These are phyloP conservation scores for Zygosaccharomyces rouxii DNA, from an alignment of 805 yeast species.

Conservation along the genomic window DNA sequence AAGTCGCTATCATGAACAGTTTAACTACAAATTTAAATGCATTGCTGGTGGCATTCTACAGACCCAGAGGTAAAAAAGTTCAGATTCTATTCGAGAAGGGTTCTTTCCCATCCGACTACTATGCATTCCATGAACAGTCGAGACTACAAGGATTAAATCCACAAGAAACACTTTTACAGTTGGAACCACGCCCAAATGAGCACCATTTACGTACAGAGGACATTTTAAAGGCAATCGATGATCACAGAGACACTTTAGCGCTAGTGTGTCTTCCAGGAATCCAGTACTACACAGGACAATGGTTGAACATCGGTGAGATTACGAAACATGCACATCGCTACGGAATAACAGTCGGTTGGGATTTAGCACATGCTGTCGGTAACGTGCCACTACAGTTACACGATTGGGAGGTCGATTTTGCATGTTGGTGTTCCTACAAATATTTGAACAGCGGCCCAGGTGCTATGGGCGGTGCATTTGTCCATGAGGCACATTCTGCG, in stretches of 20 bases:
- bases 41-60: slow-evolving; percentile 66
- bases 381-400: slow-evolving; percentile 74
- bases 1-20: slow-evolving; percentile 85
- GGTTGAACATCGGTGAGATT: slow-evolving; percentile 68
- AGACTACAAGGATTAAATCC: slow-evolving; percentile 52
- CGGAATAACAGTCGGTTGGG: slow-evolving; percentile 79
- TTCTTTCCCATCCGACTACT: slow-evolving; percentile 90
- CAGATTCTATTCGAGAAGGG: slow-evolving; percentile 80
- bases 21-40: slow-evolving; percentile 79
- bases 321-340: slow-evolving; percentile 54
- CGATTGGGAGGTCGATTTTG: slow-evolving; percentile 90
- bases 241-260: slow-evolving; percentile 58
- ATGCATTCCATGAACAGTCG: slow-evolving; percentile 74
- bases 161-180: slow-evolving; percentile 56
- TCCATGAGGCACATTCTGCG: slow-evolving; percentile 49
- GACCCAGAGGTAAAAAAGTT: slow-evolving; percentile 49
- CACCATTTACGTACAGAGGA: slow-evolving; percentile 57
- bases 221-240: slow-evolving; percentile 53
- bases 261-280: slow-evolving; percentile 80
- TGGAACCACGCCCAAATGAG: slow-evolving; percentile 57
- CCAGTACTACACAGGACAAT: slow-evolving; percentile 90
- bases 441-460: slow-evolving; percentile 94
- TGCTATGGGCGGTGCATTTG: slow-evolving; percentile 80
- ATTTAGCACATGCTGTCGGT: slow-evolving; percentile 91
- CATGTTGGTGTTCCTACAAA: slow-evolving; percentile 92